phyloP scores from a whole-genome alignment of 2,329 filamentous ascomycete genomes.

The Aspergillus sp. region DNA sequence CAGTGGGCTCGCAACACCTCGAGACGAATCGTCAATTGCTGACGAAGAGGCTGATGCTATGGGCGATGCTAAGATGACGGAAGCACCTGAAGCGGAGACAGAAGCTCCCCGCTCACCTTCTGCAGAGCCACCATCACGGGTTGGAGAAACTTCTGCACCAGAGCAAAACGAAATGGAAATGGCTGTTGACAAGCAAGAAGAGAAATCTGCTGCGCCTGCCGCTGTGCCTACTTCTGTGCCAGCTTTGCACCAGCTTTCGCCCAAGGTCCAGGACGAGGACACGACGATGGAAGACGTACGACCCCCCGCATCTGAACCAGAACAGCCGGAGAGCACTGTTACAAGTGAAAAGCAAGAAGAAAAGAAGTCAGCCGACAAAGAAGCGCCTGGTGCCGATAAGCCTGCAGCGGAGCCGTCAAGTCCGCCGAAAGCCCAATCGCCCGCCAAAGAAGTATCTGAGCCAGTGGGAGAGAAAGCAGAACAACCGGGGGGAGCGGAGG shows the following conservation, averaged over 20 bases:
- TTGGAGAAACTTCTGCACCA: constrained; percentile 25
- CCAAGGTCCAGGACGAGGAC: constrained; percentile 28
- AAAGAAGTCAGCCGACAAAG: constrained; percentile 17
- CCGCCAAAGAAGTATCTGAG: constrained; percentile 15
- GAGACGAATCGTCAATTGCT: constrained; percentile 35
- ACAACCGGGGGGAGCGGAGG: constrained; percentile 8
- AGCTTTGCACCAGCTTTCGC: constrained; percentile 24
- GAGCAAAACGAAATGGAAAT: constrained; percentile 29
- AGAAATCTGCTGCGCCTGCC: constrained; percentile 13
- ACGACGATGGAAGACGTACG: constrained; percentile 34
- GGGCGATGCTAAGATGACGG: constrained; percentile 35
- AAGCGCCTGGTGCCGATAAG: constrained; percentile 13
- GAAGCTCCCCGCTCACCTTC: constrained; percentile 25
- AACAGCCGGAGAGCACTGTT: constrained; percentile 9
- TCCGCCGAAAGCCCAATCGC: constrained; percentile 13
- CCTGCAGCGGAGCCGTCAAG: constrained; percentile 12
- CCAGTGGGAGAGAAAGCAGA: neutral
- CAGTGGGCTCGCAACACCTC: constrained; percentile 44
- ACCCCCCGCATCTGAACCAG: constrained; percentile 13
- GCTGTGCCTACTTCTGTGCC: constrained; percentile 8
- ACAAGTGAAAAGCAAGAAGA: constrained; percentile 16
- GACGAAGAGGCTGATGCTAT: constrained; percentile 38
- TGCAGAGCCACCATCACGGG: constrained; percentile 23
- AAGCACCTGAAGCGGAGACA: constrained; percentile 32
- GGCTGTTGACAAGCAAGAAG: constrained; percentile 23